Evolutionary conservation across 805 yeast species (phyloP), one percentile per base, ranked within the genome.

Genomic region (Debaryomyces prosopidis): DNA sequence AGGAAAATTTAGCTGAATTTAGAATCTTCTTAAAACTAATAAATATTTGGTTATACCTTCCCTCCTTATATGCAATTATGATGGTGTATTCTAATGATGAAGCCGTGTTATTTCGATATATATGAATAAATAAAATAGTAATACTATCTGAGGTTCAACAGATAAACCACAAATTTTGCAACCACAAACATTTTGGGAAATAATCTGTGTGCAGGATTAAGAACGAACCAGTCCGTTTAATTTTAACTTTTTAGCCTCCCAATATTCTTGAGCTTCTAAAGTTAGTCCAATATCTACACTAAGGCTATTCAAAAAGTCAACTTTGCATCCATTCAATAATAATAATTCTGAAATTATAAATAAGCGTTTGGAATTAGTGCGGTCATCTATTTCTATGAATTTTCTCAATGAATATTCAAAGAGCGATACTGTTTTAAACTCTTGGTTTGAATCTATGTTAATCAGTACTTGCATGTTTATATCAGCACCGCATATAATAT

Each of bases 321-420:
- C 66, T 9, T 70, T 66, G 27, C 79, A 69, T 7, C 87, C 87
- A 59, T 83, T 84, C 39, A 81, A 63, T 0, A 81, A 48, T 10
- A 86, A 57, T 11, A 83, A 66, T 54, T 85, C 89, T 0, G 87
- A 58, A 61, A 83, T 60, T 57, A 82, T 48, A 73, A 68, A 48
- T 63, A 71, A 44, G 26, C 63, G 58, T 36, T 30, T 55, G 4
- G 46, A 14, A 9, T 42, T 33, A 8, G 20, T 26, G 4, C 26
- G 32, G 17, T 51, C 36, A 37, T 66, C 59, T 12, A 43, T 51
- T 44, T 26, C 69, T 36, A 43, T 68, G 65, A 39, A 65, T 59
- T 80, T 77, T 41, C 81, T 63, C 36, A 85, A 60, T 1, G 89
- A 78, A 54, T 82, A 83, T 47, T 72, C 76, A 42, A 71, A 65